Evolutionary conservation across 2,329 filamentous ascomycete genomes (phyloP).

Genomic region (Penicillium griseofulvum): DNA sequence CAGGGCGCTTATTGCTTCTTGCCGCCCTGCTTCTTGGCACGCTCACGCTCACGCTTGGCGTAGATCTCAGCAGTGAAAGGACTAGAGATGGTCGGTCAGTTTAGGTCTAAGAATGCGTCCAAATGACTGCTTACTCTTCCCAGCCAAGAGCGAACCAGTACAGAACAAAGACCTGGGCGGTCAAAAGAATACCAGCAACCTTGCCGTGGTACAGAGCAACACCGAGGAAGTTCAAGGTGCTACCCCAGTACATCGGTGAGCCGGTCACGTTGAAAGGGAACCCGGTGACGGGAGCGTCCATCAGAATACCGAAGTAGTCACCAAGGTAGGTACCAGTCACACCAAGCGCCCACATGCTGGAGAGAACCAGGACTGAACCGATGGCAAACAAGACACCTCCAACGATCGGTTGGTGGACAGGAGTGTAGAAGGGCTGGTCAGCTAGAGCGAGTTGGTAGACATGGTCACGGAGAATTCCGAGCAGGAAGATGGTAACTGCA

Average conservation of each 20-base stretch:
- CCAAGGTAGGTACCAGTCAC: conserved; percentile 95
- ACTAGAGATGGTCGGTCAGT: conserved; percentile 34
- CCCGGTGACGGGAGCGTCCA: conserved; percentile 89
- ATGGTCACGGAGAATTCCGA: conserved; percentile 84
- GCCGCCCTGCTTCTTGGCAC: conserved; percentile 38
- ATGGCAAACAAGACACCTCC: conserved; percentile 68
- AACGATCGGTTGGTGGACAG: conserved; percentile 63
- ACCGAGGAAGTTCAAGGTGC: conserved; percentile 86
- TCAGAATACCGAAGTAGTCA: conserved; percentile 97
- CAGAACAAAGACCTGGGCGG: conserved; percentile 68
- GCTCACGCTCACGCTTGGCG: conserved; percentile 60
- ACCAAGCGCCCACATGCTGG: conserved; percentile 86
- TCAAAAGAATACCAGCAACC: conserved; percentile 78
- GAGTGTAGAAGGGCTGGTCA: conserved; percentile 70
- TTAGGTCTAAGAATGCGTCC: background rate
- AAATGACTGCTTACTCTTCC: conserved; percentile 63
- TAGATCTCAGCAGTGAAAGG: conserved; percentile 94
- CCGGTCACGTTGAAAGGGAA: conserved; percentile 93
- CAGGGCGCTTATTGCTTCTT: conserved; percentile 36
- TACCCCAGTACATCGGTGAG: conserved; percentile 96
- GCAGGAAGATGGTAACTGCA: conserved; percentile 81
- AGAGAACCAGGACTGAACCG: conserved; percentile 82
- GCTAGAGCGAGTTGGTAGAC: conserved; percentile 83
- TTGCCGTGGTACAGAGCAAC: conserved; percentile 81
- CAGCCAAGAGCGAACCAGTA: conserved; percentile 79